Base-by-base conservation (phyloP, 371 early-diverging fungal species). In the Mortierella sp. region DNA sequence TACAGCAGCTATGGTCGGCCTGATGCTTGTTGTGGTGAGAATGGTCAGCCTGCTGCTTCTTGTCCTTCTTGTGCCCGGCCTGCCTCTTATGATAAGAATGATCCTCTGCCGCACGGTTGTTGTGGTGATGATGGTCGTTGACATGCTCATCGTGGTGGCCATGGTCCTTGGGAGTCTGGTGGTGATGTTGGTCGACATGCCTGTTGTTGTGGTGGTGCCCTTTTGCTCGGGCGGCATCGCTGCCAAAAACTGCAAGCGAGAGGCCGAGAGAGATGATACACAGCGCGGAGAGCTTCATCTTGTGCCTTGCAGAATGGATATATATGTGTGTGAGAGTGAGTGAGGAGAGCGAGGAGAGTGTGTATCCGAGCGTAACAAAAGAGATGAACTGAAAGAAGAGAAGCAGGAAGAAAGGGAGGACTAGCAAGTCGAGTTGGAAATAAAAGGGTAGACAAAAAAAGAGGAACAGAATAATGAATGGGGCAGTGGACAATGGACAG, bases 261-360 rank as follows among this genome's bases (percentile, higher is more conserved):
- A 82, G 40, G 11, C 78, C 78, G 31, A 82, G 21, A 9, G 78
- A 78, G 8, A 82, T 74, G 61, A 82, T 77, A 34, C 82, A 74
- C 1, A 82, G 16, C 31, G 79, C 19, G 5, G 69, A 54, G 16
- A 82, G 43, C 76, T 75, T 82, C 79, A 78, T 82, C 11, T 31
- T 34, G 8, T 1, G 59, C 16, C 28, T 28, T 19, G 19, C 31
- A 61, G 11, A 28, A 59, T 14, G 31, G 28, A 1, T 57, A 59
- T 59, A 28, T 28, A 6, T 40, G 43, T 40, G 6, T 40, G 43
- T 4, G 6, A 4, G 43, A 4, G 43, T 40, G 43, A 2, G 43
- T 40, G 43, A 40, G 28, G 28, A 13, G 16, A 28, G 59, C 11
- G 28, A 31, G 28, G n/a, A 28, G 43, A 28, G 28, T 9, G 28